phyloP scores from a whole-genome alignment of 768 basidiomycete genomes.

The Boletus subparvulus region DNA sequence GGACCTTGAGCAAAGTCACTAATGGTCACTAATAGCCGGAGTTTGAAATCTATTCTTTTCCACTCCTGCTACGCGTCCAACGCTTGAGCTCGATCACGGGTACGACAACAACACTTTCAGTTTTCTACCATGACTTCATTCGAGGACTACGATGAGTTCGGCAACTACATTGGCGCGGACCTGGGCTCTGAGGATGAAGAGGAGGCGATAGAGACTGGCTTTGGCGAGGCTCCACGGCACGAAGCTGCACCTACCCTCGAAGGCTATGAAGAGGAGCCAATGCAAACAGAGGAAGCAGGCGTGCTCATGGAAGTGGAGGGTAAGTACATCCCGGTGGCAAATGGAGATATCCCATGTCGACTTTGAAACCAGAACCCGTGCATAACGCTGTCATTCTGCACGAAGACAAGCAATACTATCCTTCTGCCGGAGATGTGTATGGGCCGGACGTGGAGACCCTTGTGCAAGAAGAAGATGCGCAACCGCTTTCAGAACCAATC shows the following conservation, averaged over 20 bases:
- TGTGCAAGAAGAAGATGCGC: slow-evolving; percentile 97
- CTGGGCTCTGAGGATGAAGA: slow-evolving; percentile 76
- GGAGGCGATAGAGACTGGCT: slow-evolving; percentile 54
- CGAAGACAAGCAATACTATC: slow-evolving; percentile 98
- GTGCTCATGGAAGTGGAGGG: slow-evolving; percentile 88
- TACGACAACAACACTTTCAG: background rate
- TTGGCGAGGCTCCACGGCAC: slow-evolving; percentile 37
- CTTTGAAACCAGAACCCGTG: slow-evolving; percentile 54
- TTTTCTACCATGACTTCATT: slow-evolving; percentile 49
- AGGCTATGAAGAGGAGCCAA: slow-evolving; percentile 76
- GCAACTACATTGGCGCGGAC: slow-evolving; percentile 97
- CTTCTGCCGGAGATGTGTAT: slow-evolving; percentile 88
- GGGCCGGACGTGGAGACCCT: slow-evolving; percentile 92
- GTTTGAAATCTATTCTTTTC: slow-evolving; percentile 34
- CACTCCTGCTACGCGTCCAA: slow-evolving; percentile 22
- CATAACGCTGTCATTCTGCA: slow-evolving; percentile 87
- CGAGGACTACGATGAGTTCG: slow-evolving; percentile 90
- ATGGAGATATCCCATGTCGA: slow-evolving; percentile 1
- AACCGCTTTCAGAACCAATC: slow-evolving; percentile 93
- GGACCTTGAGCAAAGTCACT: background rate
- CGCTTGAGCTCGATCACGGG: slow-evolving; percentile 5
- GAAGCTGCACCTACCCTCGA: slow-evolving; percentile 62
- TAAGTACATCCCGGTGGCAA: slow-evolving; percentile 32
- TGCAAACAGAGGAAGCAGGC: slow-evolving; percentile 53
- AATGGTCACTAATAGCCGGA: slow-evolving; percentile 24